Evolutionary conservation across 2,329 filamentous ascomycete genomes (phyloP).

Genomic region (Clarireedia sp.): DNA sequence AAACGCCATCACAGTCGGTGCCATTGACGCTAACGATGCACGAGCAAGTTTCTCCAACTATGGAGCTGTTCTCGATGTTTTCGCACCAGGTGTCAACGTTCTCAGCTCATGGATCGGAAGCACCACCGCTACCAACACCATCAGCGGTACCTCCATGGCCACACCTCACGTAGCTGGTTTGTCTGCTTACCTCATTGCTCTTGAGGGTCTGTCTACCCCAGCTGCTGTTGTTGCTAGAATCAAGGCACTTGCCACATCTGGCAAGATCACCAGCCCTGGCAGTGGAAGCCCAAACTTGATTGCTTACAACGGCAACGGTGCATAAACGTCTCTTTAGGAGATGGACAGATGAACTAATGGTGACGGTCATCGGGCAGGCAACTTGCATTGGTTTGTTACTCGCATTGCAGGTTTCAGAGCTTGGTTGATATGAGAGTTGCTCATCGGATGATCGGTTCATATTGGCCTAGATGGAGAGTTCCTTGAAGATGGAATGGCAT

Average conservation of each 20-base stretch:
- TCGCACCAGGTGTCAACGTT: constrained; percentile 41
- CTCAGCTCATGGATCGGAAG: constrained; percentile 40
- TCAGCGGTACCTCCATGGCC: constrained; percentile 54
- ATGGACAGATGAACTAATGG: background rate
- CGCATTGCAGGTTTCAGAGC: too few relatives aligned
- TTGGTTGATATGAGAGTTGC: too few relatives aligned
- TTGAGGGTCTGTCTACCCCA: constrained; percentile 34
- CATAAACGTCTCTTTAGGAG: constrained; percentile 18
- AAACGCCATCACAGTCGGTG: constrained; percentile 46
- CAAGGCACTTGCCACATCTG: constrained; percentile 31
- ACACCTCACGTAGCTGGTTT: constrained; percentile 59
- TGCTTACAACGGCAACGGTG: constrained; percentile 44
- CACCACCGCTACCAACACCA: constrained; percentile 38
- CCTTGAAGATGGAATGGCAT: too few relatives aligned
- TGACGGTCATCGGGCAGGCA: background rate
- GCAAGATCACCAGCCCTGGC: constrained; percentile 34
- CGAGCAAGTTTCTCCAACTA: constrained; percentile 43
- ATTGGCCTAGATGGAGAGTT: too few relatives aligned
- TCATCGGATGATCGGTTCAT: too few relatives aligned
- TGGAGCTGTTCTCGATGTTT: constrained; percentile 42
- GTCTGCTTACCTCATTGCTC: constrained; percentile 56
- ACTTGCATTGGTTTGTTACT: too few relatives aligned
- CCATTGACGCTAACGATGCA: constrained; percentile 34
- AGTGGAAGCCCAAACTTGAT: constrained; percentile 42
- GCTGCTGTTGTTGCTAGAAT: constrained; percentile 33